A percentile compares a stretch with the other conserved stretches of the same genome.
phyloP scores from a whole-genome alignment of 1,284 basidiomycete species.

The Takashimella tepidaria region DNA sequence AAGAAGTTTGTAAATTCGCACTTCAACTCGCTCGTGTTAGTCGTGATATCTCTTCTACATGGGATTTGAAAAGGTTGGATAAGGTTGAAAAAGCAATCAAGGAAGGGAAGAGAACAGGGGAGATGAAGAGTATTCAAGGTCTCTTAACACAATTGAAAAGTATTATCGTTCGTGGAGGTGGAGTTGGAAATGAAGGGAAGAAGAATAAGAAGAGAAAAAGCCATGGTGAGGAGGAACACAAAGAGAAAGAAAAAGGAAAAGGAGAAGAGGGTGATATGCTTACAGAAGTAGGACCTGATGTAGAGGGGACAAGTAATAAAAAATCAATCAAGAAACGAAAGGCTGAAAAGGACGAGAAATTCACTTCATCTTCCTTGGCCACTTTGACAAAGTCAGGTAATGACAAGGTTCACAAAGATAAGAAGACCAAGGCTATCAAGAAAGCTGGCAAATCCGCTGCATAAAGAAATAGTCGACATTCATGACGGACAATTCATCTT shows the following conservation, averaged over 20 bases:
- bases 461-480: no score
- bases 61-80: conserved; percentile 52
- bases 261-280: conserved; percentile 12
- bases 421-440: no score
- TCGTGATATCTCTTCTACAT: conserved; percentile 46
- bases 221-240: conserved; percentile 24
- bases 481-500: no score
- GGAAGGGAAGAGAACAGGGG: conserved; percentile 50
- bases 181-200: conserved; percentile 20
- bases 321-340: conserved; percentile 4
- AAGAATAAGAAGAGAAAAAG: conserved; percentile 19
- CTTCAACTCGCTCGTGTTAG: conserved; percentile 64
- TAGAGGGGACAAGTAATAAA: conserved; percentile 1
- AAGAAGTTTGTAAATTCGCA: conserved; percentile 71
- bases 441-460: no score
- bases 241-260: conserved; percentile 47
- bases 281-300: conserved; percentile 3
- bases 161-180: conserved; percentile 24
- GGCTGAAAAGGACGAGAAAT: conserved; percentile 6
- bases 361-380: no score
- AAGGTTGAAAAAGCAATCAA: conserved; percentile 47
- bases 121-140: conserved; percentile 51
- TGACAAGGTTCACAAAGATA: no score
- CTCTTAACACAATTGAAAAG: conserved; percentile 54
- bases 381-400: no score